These are phyloP conservation scores for Discostella stelligera DNA, from an alignment of 352 stramenopile genomes.

Conservation along the genomic window DNA sequence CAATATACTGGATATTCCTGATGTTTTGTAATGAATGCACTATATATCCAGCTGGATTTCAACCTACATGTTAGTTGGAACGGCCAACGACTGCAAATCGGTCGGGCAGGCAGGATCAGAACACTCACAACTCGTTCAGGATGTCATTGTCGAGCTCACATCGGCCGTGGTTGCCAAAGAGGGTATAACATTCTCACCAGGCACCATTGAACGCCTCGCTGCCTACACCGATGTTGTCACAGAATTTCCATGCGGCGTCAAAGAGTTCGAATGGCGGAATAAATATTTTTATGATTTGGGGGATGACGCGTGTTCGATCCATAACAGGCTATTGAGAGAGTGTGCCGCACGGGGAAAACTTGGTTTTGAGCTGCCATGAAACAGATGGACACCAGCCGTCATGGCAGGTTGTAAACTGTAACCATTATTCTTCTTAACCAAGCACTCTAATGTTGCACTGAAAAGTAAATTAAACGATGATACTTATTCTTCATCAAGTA, in stretches of 20 bases:
- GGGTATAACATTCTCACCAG: constrained; percentile 70
- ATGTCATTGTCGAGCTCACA: constrained; percentile 79
- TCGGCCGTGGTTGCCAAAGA: constrained; percentile 63
- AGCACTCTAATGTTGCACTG: neutral
- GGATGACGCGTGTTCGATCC: constrained; percentile 61
- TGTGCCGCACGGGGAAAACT: constrained; percentile 58
- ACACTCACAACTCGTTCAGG: constrained; percentile 61
- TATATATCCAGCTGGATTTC: constrained; percentile 77
- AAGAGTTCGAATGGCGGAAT: constrained; percentile 86
- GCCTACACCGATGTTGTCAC: constrained; percentile 82
- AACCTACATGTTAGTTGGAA: constrained; percentile 84
- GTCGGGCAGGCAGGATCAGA: constrained; percentile 81
- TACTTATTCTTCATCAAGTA: neutral
- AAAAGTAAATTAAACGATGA: neutral
- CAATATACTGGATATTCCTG: neutral
- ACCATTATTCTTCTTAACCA: neutral
- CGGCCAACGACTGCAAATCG: constrained; percentile 72
- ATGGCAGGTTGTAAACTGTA: neutral
- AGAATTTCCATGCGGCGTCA: constrained; percentile 84
- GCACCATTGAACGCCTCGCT: constrained; percentile 66
- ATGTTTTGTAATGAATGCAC: no score
- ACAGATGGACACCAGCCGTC: neutral
- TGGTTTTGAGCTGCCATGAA: constrained; percentile 58
- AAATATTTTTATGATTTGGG: constrained; percentile 76
- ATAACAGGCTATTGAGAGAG: constrained; percentile 67